phyloP scores from a whole-genome alignment of 2,329 filamentous ascomycete species.

The Calonectria ilicicola region DNA sequence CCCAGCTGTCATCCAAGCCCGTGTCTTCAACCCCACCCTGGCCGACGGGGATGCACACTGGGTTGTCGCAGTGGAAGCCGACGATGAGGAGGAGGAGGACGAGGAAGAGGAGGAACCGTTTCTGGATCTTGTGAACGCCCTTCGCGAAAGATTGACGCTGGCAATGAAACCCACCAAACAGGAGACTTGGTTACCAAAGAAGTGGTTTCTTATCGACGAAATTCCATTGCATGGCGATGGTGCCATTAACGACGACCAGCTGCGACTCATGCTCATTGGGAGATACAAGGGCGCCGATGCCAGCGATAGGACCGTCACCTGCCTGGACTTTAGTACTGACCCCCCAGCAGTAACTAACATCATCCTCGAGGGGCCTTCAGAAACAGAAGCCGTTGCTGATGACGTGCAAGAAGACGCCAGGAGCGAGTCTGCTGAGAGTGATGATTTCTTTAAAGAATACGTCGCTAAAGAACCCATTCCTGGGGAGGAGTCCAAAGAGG shows the following conservation, averaged over 20 bases:
- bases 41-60: not conserved
- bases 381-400: not conserved
- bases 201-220: not conserved
- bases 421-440: not conserved
- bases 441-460: not conserved
- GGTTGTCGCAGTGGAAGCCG: not conserved
- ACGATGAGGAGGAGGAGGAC: not conserved
- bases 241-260: not conserved
- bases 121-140: not conserved
- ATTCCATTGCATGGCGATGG: not conserved
- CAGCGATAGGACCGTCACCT: not conserved
- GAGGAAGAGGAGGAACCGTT: not conserved
- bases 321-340: not conserved
- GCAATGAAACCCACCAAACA: not conserved
- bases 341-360: not conserved
- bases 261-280: not conserved
- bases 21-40: not conserved
- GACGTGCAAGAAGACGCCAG: not conserved
- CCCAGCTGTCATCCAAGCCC: not conserved
- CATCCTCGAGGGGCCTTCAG: not conserved
- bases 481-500: not conserved
- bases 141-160: not conserved
- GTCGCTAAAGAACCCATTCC: not conserved
- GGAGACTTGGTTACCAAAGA: not conserved
- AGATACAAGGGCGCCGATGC: not conserved